Conservation (phyloP, 1,284 basidiomycete species). For the Ustilago curta region DNA sequence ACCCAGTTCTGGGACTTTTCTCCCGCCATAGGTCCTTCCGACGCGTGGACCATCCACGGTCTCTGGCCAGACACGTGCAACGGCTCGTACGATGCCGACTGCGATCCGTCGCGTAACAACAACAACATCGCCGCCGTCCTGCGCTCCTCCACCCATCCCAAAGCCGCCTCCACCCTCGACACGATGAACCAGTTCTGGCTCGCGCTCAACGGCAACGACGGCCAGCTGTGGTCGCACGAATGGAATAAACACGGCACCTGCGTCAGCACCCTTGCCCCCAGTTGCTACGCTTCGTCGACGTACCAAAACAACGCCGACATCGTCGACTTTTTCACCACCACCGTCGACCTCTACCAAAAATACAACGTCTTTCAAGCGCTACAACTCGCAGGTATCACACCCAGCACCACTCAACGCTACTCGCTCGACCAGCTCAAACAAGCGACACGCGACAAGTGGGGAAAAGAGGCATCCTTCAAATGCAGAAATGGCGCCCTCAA, state of each 20-base stretch:
- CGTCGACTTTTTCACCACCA: constrained; percentile 53
- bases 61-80: constrained; percentile 53
- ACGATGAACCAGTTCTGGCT: constrained; percentile 59
- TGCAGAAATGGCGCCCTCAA: constrained; percentile 42
- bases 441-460: constrained; percentile 24
- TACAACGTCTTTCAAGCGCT: constrained; percentile 44
- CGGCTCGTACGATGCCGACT: constrained; percentile 43
- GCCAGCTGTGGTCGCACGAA: constrained; percentile 48
- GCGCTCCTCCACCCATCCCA: constrained; percentile 9
- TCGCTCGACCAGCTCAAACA: constrained; percentile 28
- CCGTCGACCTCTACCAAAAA: constrained; percentile 29
- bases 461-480: constrained; percentile 33
- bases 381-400: constrained; percentile 28
- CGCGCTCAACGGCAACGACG: constrained; percentile 46
- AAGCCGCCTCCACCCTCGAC: constrained; percentile 26
- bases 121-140: constrained; percentile 39
- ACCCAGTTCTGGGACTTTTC: constrained; percentile 57
- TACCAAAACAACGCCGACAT: constrained; percentile 38
- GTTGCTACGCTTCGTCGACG: constrained; percentile 31
- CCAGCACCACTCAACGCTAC: constrained; percentile 24
- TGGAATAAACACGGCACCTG: constrained; percentile 56
- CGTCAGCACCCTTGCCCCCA: constrained; percentile 46
- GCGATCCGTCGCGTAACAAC: constrained; percentile 38
- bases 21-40: constrained; percentile 48
- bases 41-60: constrained; percentile 57